Base-by-base conservation (phyloP, 495 filamentous ascomycete genomes). In the Barbatosphaeria neglecta region DNA sequence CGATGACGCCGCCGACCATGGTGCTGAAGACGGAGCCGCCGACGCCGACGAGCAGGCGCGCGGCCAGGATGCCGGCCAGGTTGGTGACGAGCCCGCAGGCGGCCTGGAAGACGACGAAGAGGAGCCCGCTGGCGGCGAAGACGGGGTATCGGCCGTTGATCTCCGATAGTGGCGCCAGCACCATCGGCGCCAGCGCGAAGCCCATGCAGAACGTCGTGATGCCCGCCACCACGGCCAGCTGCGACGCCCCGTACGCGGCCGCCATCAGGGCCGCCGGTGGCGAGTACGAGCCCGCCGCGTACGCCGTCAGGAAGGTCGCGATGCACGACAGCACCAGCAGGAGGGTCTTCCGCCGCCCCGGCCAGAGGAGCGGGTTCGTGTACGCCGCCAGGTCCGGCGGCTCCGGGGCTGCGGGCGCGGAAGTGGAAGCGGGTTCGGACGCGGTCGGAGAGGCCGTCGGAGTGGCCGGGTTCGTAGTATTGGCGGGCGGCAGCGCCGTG, bases 1-100 rank as follows among this genome's bases (percentile, higher is more conserved):
- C 82, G 24, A 97, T 83, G 6, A 96, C 84, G 0, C 90, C 90
- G 27, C 90, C 90, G 2, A 95, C 86, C 83, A 95, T 90, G 11
- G 87, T 93, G 4, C 79, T 84, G 59, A 95, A 95, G 0, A 90
- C 90, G 1, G 78, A 84, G 16, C 76, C 80, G 8, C 82, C 84
- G 13, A 81, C 77, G 0, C 90, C 90, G 11, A 77, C 74, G 33
- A 90, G 75, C 51, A 95, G 83, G 9, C 90, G 75, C 1, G 84
- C 83, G 1, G 88, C 61, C 0, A 95, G 55, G 70, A 95, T 82
- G 4, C 87, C 88, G 1, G 77, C 74, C 49, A 83, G 78, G 0
- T 73, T 78, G 2, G 70, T 67, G 1, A 87, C 90, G 3, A 86
- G 63, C n/a, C 84, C 89, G 58, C 84, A 90, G 10, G 78, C 80